These are phyloP conservation scores for Lentinula edodes DNA, from an alignment of 768 basidiomycete species.

Conservation along the genomic window DNA sequence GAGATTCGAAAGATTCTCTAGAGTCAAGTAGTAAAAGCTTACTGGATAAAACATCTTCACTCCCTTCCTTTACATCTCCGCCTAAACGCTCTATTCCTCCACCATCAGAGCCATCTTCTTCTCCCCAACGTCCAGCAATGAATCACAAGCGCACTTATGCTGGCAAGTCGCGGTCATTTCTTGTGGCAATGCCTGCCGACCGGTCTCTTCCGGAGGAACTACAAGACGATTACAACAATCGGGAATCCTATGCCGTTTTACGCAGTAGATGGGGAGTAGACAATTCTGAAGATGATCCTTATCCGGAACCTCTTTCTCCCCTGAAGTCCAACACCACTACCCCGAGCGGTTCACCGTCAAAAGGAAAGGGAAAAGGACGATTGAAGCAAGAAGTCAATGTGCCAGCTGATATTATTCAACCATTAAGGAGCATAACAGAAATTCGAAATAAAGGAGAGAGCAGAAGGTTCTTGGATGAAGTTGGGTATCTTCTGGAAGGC, in stretches of 20 bases:
- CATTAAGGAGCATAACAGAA: slow-evolving; percentile 76
- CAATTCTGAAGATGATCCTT: slow-evolving; percentile 68
- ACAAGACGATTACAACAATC: slow-evolving; percentile 44
- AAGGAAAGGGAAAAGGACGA: slow-evolving; percentile 30
- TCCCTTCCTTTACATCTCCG: slow-evolving; percentile 12
- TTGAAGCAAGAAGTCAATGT: slow-evolving; percentile 16
- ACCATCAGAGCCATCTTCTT: slow-evolving; percentile 15
- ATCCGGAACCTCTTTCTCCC: slow-evolving; percentile 25
- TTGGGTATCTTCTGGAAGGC: slow-evolving; percentile 83
- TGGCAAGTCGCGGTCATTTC: slow-evolving; percentile 75
- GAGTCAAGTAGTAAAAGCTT: slow-evolving; percentile 8
- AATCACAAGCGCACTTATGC: slow-evolving; percentile 63
- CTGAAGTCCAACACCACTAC: slow-evolving; percentile 24
- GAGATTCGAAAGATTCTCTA: slow-evolving; percentile 18
- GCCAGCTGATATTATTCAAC: slow-evolving; percentile 60
- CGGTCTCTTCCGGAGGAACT: slow-evolving; percentile 22
- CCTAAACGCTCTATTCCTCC: slow-evolving; percentile 16
- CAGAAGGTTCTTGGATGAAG: slow-evolving; percentile 75
- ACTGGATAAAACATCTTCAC: slow-evolving; percentile 13
- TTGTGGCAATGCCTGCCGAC: slow-evolving; percentile 50
- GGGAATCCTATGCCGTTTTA: slow-evolving; percentile 74
- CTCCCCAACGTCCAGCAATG: slow-evolving; percentile 16
- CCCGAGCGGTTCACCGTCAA: slow-evolving; percentile 32
- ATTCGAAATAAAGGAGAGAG: slow-evolving; percentile 76
- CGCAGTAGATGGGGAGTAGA: slow-evolving; percentile 81